phyloP scores from a whole-genome alignment of 768 basidiomycete genomes.

The Chiua virens region DNA sequence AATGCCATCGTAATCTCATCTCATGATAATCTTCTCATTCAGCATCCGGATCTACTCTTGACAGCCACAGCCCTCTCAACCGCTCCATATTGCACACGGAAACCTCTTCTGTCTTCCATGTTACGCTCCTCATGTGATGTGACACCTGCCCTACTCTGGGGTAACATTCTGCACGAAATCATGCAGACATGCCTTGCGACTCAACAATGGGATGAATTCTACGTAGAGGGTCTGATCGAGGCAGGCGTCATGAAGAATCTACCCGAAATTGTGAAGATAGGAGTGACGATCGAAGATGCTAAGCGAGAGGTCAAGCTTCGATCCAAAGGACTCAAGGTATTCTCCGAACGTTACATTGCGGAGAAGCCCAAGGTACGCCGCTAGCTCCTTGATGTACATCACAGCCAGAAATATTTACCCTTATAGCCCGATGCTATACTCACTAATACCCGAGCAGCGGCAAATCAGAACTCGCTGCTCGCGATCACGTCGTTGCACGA shows the following conservation, averaged over 20 bases:
- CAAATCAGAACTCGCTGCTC: slow-evolving; percentile 52
- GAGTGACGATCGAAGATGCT: slow-evolving; percentile 59
- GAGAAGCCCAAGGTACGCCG: slow-evolving; percentile 58
- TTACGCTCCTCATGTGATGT: slow-evolving; percentile 58
- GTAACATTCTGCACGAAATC: slow-evolving; percentile 90
- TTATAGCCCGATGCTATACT: slow-evolving; percentile 62
- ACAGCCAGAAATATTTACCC: not conserved
- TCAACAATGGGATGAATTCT: slow-evolving; percentile 60
- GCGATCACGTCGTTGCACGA: slow-evolving; percentile 79
- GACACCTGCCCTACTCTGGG: slow-evolving; percentile 79
- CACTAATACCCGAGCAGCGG: slow-evolving; percentile 59
- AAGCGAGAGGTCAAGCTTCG: slow-evolving; percentile 58
- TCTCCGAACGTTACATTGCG: slow-evolving; percentile 66
- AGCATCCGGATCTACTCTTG: slow-evolving; percentile 89
- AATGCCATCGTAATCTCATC: slow-evolving; percentile 58
- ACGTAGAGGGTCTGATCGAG: slow-evolving; percentile 60
- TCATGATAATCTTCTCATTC: slow-evolving; percentile 69
- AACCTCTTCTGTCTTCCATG: slow-evolving; percentile 74
- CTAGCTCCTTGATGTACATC: not conserved
- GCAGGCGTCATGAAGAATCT: slow-evolving; percentile 54
- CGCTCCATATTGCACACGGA: slow-evolving; percentile 79
- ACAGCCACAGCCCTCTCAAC: slow-evolving; percentile 89
- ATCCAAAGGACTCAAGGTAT: slow-evolving; percentile 63
- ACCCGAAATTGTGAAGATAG: slow-evolving; percentile 61
- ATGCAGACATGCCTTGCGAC: slow-evolving; percentile 76